Base-by-base conservation (phyloP, 106 monocot species). In the Acorus calamus region DNA sequence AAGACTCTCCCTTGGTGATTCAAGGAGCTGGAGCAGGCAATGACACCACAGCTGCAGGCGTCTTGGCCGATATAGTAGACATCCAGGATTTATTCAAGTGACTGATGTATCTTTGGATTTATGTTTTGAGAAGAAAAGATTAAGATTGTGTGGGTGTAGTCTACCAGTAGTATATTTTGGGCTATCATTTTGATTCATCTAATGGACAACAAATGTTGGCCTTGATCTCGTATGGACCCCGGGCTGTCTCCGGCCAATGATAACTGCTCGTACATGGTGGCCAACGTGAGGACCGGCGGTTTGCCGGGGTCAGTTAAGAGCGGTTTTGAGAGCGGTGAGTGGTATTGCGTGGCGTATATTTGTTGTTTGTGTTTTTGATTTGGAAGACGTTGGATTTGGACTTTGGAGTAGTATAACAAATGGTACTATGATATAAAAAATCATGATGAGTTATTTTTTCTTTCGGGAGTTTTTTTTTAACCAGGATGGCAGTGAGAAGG, bases 21-120 rank as follows among this genome's bases (percentile, higher is more conserved):
- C 96, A 98, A 64, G 96, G 96, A 14, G 91, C 96, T 66, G 96
- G 96, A 65, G 96, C 96, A 50, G 96, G 96, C 45, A 98, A 98
- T 72, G 96, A 98, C 59, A 88, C 91, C 55, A 98, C 91, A 52
- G 91, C 96, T 68, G 91, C 87, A 1, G 96, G 96, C 59, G 88
- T 98, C 28, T 88, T 98, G 55, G 91, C 96, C 53, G 96, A 98
- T 73, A 83, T 98, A 12, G 52, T 92, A 2, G 96, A 98, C 63
- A 80, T 98, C 43, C 91, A 98, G 67, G 96, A 98, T 75, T 78
- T 98, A 50, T 98, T 98, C 76, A 52, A 67, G 41, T 80, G 50
- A 74, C 28, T 28, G 0, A 28, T 28, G 28, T 28, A 28, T 28
- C 0, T 28, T 28, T 28, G 28, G 28, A 28, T 28, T 28, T 28